phyloP scores from a whole-genome alignment of 768 basidiomycete genomes.

The Macrolepiota albuminosa region DNA sequence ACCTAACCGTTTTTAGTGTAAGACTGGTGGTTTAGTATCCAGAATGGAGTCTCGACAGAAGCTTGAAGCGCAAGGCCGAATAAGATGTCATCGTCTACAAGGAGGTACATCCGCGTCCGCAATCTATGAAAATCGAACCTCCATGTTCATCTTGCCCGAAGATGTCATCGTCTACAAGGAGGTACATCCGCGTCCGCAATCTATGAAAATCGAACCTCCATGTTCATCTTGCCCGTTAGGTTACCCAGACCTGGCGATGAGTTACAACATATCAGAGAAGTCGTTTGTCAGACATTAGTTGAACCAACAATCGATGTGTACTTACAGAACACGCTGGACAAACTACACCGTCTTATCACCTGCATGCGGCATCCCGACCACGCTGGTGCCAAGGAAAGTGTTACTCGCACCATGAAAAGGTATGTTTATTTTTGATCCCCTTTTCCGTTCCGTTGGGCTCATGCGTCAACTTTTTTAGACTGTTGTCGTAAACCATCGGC shows the following conservation, averaged over 20 bases:
- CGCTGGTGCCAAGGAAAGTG: slow-evolving; percentile 75
- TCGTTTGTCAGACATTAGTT: background rate
- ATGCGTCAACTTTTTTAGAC: slow-evolving; percentile 29
- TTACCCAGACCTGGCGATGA: slow-evolving; percentile 88
- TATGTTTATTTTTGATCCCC: slow-evolving; percentile 4
- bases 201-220: background rate
- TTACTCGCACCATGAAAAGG: slow-evolving; percentile 93
- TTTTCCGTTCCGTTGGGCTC: background rate
- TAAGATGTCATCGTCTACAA: slow-evolving; percentile 94
- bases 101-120: slow-evolving; percentile 45
- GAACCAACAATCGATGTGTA: too few species aligned
- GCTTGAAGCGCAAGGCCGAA: slow-evolving; percentile 85
- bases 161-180: slow-evolving; percentile 97
- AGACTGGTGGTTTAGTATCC: slow-evolving; percentile 31
- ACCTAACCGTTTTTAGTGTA: too few species aligned
- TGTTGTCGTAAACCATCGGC: slow-evolving; percentile 87
- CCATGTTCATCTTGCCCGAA: slow-evolving; percentile 22
- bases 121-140: background rate
- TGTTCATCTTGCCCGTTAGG: slow-evolving; percentile 30
- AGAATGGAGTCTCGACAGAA: slow-evolving; percentile 84
- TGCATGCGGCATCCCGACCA: slow-evolving; percentile 92
- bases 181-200: slow-evolving; percentile 26
- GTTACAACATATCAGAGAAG: slow-evolving; percentile 76
- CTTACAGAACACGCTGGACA: slow-evolving; percentile 65
- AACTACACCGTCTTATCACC: slow-evolving; percentile 80